Base-by-base conservation (phyloP, 2,329 filamentous ascomycete genomes). In the Madurella mycetomatis region DNA sequence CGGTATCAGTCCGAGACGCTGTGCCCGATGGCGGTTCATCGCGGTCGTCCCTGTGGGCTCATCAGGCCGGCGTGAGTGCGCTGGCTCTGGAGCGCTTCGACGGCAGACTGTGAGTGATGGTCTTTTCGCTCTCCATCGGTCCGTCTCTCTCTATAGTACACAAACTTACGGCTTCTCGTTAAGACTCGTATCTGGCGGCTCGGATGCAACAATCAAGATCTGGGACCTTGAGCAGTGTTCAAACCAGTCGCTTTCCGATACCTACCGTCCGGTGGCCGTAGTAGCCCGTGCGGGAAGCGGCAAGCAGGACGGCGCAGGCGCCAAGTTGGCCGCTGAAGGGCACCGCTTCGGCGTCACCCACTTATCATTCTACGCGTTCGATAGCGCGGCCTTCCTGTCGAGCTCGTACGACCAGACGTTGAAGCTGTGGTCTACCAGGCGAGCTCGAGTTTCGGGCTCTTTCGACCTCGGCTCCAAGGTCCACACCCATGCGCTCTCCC, bases 11-110 rank as follows among this genome's bases (percentile, higher is more conserved):
- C 34, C 9, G 32, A 7, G 11, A 13, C 25, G 13, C 15, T n/a
- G 25, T 34, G 1, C 7, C 31, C 12, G 47, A 7, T 17, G 19
- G 30, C 31, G 31, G 9, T 12, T 31, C n/a, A 4, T 16, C 19
- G 4, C 41, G 34, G 34, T 12, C 41, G 41, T 66, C 71, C 16
- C 67, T 78, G 56, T 79, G 79, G 76, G 88, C 90, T 1, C 91
- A 96, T 70, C 80, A 82, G 51, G 82, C 88, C 4, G 91, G 91
- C 13, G 88, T 92, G 39, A 94, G 87, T 65, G 83, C 86, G 40
- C 74, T 96, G 41, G 84, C 87, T 0, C 79, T 96, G 40, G 92
- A 96, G 65, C 83, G 84, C 47, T 90, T 94, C 65, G 88, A 94
- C 59, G 90, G 88, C 2, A 78, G 84, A 66, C 84, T 88, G 85